Percentiles rank a stretch among this genome's conserved stretches.
Evolutionary conservation across 129 eudicot species (phyloP).

Genomic region (Helianthus tuberosus): DNA sequence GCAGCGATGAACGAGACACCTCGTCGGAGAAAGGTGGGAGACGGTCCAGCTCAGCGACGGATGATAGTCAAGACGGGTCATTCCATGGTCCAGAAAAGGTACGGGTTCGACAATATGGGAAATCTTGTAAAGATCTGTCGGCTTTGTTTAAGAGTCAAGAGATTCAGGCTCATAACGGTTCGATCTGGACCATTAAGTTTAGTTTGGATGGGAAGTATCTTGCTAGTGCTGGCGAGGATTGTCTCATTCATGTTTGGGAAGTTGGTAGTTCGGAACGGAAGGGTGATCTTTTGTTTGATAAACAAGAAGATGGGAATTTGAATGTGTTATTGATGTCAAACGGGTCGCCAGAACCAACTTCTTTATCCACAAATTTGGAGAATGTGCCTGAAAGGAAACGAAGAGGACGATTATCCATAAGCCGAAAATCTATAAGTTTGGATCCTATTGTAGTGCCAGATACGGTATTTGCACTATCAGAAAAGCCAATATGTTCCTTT

Average conservation of each 20-base stretch:
- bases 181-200: slow-evolving; percentile 90
- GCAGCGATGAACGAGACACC: slow-evolving; percentile 94
- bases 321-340: slow-evolving; percentile 62
- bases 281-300: slow-evolving; percentile 88
- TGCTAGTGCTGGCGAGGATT: slow-evolving; percentile 98
- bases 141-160: slow-evolving; percentile 84
- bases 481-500: slow-evolving; percentile 89
- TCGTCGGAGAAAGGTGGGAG: slow-evolving; percentile 95
- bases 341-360: slow-evolving; percentile 81
- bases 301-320: slow-evolving; percentile 85
- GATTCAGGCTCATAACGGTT: slow-evolving; percentile 89
- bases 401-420: slow-evolving; percentile 86
- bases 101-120: slow-evolving; percentile 82
- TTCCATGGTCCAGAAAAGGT: slow-evolving; percentile 93
- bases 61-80: slow-evolving; percentile 91
- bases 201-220: slow-evolving; percentile 93
- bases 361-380: slow-evolving; percentile 61
- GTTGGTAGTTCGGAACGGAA: slow-evolving; percentile 82
- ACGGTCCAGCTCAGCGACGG: slow-evolving; percentile 94
- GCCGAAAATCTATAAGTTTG: slow-evolving; percentile 84
- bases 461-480: slow-evolving; percentile 76
- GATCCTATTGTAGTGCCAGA: slow-evolving; percentile 87
- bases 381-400: slow-evolving; percentile 67
- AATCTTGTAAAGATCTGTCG: slow-evolving; percentile 79
- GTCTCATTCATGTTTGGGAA: slow-evolving; percentile 89